These are phyloP conservation scores for Hsuehochloa calcarea DNA, from an alignment of 176 grass and related monocot species.

Conservation along the genomic window DNA sequence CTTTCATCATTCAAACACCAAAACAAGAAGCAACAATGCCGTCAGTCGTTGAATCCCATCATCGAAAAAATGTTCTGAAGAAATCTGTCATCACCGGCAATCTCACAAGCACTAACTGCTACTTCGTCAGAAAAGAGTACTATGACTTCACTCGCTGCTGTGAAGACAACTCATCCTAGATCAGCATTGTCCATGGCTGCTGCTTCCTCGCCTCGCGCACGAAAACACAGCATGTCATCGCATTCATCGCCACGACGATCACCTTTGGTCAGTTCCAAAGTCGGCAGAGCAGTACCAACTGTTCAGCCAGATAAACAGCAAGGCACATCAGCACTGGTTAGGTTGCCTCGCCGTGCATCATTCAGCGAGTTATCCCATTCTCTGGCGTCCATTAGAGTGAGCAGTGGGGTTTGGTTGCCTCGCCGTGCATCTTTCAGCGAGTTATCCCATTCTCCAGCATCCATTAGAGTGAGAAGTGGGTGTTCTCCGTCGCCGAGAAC, in stretches of 20 bases:
- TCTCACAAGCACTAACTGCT: background rate
- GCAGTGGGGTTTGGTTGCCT: background rate
- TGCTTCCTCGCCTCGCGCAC: background rate
- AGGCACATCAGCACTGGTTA: background rate
- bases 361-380: background rate
- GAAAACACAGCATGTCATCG: background rate
- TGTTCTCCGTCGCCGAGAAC: background rate
- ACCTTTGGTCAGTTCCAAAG: background rate
- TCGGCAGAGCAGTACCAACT: background rate
- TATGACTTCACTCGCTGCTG: background rate
- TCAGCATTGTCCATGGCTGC: background rate
- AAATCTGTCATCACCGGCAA: slow-evolving; percentile 12
- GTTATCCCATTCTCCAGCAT: background rate
- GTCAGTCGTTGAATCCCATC: background rate
- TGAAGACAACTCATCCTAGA: slow-evolving; percentile 1
- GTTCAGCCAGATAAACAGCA: background rate
- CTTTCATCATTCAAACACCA: background rate
- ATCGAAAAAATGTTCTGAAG: background rate
- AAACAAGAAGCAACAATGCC: background rate
- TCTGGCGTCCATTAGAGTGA: no score
- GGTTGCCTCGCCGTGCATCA: slow-evolving; percentile 16
- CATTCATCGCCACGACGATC: slow-evolving; percentile 6
- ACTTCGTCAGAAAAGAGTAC: background rate
- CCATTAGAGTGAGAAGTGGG: background rate
- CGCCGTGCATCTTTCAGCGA: slow-evolving; percentile 18